Percentiles rank a stretch among this genome's conserved stretches.
These are phyloP conservation scores for Naganishia liquefaciens DNA, from an alignment of 1,284 basidiomycete genomes.

Conservation along the genomic window DNA sequence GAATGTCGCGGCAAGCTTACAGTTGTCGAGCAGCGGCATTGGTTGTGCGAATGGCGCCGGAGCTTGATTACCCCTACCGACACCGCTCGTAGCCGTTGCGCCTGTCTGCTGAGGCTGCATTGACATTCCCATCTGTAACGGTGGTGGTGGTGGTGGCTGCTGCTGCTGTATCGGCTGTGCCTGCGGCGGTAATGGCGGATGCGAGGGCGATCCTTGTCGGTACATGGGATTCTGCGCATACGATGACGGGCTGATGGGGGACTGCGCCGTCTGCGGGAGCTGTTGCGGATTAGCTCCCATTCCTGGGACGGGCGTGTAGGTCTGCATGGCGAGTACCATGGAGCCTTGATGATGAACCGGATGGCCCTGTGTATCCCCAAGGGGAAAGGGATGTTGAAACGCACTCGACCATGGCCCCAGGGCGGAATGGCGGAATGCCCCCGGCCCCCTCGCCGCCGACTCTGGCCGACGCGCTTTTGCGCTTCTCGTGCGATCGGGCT, in stretches of 20 bases:
- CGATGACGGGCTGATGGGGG: slow-evolving; percentile 12
- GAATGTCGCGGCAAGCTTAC: slow-evolving; percentile 39
- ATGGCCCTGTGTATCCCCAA: too few relatives aligned
- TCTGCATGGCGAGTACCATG: slow-evolving; percentile 17
- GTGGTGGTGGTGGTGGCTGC: background rate
- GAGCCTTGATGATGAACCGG: background rate
- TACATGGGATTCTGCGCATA: slow-evolving; percentile 10
- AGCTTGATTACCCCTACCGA: slow-evolving; percentile 36
- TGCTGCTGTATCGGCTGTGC: slow-evolving; percentile 25
- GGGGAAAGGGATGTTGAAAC: too few relatives aligned
- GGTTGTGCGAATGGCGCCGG: slow-evolving; percentile 35
- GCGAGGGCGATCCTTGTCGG: background rate
- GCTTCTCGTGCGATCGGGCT: too few relatives aligned
- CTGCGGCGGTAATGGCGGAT: slow-evolving; percentile 6
- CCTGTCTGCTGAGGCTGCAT: slow-evolving; percentile 28
- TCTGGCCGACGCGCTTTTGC: background rate
- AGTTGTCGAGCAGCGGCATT: slow-evolving; percentile 51
- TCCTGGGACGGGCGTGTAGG: slow-evolving; percentile 26
- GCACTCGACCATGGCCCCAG: background rate
- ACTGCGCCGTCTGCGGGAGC: slow-evolving; percentile 1
- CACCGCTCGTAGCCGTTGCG: slow-evolving; percentile 37
- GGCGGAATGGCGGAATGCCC: background rate
- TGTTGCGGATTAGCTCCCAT: slow-evolving; percentile 8
- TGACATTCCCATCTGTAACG: slow-evolving; percentile 32
- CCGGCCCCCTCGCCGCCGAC: slow-evolving; percentile 4